phyloP scores from a whole-genome alignment of 179 eudicot species.

The Pouteria campechiana region DNA sequence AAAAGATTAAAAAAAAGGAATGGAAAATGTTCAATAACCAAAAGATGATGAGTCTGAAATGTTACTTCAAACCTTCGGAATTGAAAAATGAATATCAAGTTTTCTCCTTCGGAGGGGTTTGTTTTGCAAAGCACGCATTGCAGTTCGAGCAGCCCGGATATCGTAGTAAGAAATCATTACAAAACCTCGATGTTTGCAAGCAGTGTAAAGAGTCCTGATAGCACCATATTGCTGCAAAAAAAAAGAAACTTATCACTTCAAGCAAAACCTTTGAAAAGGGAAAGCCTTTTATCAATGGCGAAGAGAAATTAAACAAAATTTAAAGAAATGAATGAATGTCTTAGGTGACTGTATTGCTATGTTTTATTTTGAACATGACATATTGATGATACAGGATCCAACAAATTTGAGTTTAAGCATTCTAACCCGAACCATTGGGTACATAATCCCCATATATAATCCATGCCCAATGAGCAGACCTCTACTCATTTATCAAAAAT shows the following conservation, averaged over 20 bases:
- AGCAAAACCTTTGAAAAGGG: too few species aligned
- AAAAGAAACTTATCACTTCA: background rate
- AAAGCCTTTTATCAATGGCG: too few species aligned
- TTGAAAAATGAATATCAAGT: constrained; percentile 87
- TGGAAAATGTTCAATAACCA: background rate
- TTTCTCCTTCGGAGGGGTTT: constrained; percentile 78
- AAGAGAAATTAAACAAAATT: too few species aligned
- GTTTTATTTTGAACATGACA: too few species aligned
- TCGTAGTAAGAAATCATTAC: constrained; percentile 95
- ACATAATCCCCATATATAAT: too few species aligned
- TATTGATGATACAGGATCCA: too few species aligned
- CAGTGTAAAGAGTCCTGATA: constrained; percentile 75
- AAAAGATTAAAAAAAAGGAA: background rate
- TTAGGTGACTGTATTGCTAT: too few species aligned
- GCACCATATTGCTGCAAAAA: constrained; percentile 73
- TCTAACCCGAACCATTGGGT: too few species aligned
- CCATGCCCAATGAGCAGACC: too few species aligned
- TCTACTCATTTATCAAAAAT: too few species aligned
- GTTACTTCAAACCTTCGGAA: constrained; percentile 59
- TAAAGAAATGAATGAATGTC: too few species aligned
- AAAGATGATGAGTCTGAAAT: background rate
- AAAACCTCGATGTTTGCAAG: constrained; percentile 88
- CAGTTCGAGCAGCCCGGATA: constrained; percentile 78
- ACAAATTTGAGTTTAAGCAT: too few species aligned
- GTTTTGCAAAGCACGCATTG: constrained; percentile 75